Percentiles rank a stretch among this genome's conserved stretches.
phyloP scores from a whole-genome alignment of 1,284 basidiomycete species.

The Pseudozyma hubeiensis region DNA sequence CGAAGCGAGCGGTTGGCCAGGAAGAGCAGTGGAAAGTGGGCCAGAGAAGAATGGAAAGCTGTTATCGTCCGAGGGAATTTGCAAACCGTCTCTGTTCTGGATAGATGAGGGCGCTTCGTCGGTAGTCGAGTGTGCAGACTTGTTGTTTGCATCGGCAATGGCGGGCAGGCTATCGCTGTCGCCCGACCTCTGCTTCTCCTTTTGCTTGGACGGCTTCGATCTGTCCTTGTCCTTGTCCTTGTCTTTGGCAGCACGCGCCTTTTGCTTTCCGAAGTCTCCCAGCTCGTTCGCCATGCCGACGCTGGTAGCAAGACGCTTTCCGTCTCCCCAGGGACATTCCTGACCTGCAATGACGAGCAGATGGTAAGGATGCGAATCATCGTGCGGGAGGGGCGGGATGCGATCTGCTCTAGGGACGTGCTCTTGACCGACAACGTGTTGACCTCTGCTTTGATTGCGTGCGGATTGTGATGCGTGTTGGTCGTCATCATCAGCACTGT shows the following conservation, averaged over 20 bases:
- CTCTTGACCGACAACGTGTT: conserved; percentile 55
- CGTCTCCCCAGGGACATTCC: conserved; percentile 67
- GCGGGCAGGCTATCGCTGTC: conserved; percentile 22
- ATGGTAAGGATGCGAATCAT: conserved; percentile 78
- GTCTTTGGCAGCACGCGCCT: conserved; percentile 40
- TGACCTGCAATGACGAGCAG: conserved; percentile 83
- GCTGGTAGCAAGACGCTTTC: conserved; percentile 55
- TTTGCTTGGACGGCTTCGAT: conserved; percentile 44
- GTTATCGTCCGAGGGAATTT: conserved; percentile 13
- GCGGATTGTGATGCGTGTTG: not conserved
- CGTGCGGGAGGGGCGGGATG: conserved; percentile 59
- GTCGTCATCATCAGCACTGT: conserved; percentile 39
- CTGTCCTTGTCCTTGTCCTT: conserved; percentile 39
- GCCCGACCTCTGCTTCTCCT: conserved; percentile 42
- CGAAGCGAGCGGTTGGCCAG: conserved; percentile 34
- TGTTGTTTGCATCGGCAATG: conserved; percentile 4
- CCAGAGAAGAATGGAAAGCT: conserved; percentile 27
- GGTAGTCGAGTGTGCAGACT: conserved; percentile 4
- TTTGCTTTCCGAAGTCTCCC: conserved; percentile 51
- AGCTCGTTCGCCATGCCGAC: conserved; percentile 64
- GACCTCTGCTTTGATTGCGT: conserved; percentile 17
- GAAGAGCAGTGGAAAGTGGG: conserved; percentile 20
- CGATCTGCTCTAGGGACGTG: conserved; percentile 50
- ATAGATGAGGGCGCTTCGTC: conserved; percentile 10
- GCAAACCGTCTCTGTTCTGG: conserved; percentile 5